Evolutionary conservation across 1,284 basidiomycete species (phyloP), one percentile per base, ranked within the genome.

Genomic region (Exobasidium rhododendri): DNA sequence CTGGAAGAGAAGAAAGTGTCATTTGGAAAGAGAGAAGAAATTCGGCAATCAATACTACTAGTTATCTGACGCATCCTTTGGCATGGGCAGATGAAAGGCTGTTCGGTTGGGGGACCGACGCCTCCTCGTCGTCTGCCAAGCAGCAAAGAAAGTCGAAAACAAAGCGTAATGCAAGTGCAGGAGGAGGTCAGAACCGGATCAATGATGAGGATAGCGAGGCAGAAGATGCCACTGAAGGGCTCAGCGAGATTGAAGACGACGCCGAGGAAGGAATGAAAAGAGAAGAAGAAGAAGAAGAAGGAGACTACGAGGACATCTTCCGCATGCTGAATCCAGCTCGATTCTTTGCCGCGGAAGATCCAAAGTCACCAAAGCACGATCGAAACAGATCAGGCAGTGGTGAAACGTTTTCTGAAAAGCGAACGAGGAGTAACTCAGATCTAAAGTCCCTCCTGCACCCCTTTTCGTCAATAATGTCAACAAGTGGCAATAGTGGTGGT

Each of bases 31-130:
- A 69, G 24, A 72, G 71, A 63, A 63, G 61, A 24, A 20, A 17
- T 44, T 17, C 46, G 30, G n/a, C 28, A 51, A 20, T 13, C 13
- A 24, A 31, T 14, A 35, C 30, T 7, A 47, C n/a, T 3, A 52
- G 31, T 47, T 35, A 52, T 69, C 67, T 78, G n/a, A 64, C 69
- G 40, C 79, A 77, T 61, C 79, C 78, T 17, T 67, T 80, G 28
- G 78, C 79, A 50, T 94, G 92, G 91, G 85, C 94, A 35, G 93
- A 96, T 79, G 92, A 94, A 81, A 86, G 89, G 17, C 83, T 96
- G 44, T 96, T 94, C 80, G 93, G 93, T 40, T 96, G 92, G 92
- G 66, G 70, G 28, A 31, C 35, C 43, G 65, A 40, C 65, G 69
- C n/a, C 28, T 46, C 2, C 59, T 61, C 17, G 7, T n/a, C n/a